A percentile compares a stretch with the other conserved stretches of the same genome.
Conservation (phyloP, 495 filamentous ascomycete genomes). For the Evansstolkia leycettana region DNA sequence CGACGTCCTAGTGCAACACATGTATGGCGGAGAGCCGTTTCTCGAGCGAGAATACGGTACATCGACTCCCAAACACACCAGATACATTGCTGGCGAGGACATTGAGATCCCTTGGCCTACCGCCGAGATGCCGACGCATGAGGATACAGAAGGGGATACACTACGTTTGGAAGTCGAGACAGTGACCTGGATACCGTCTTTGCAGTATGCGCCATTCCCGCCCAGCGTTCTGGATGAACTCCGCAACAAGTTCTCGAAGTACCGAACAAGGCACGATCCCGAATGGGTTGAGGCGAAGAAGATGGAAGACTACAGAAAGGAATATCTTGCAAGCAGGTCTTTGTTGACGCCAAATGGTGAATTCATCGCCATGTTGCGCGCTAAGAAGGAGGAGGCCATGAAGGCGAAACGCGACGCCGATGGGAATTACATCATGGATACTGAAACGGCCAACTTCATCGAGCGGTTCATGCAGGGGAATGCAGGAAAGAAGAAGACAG, state of each 20-base stretch:
- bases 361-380: slow-evolving; percentile 8
- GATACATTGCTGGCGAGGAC: slow-evolving; percentile 31
- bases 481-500: slow-evolving; percentile 6
- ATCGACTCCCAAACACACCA: slow-evolving; percentile 24
- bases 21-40: slow-evolving; percentile 29
- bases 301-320: slow-evolving; percentile 43
- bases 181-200: slow-evolving; percentile 60
- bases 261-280: slow-evolving; percentile 68
- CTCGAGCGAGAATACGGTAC: slow-evolving; percentile 19
- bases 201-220: slow-evolving; percentile 71
- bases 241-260: slow-evolving; percentile 70
- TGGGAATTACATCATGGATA: slow-evolving; percentile 25
- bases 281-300: slow-evolving; percentile 42
- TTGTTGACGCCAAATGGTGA: slow-evolving; percentile 35
- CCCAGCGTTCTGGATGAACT: slow-evolving; percentile 71
- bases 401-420: slow-evolving; percentile 18
- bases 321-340: slow-evolving; percentile 39
- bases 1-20: slow-evolving; percentile 65
- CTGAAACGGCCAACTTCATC: slow-evolving; percentile 23
- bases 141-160: slow-evolving; percentile 56
- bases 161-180: slow-evolving; percentile 62
- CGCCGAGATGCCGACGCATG: slow-evolving; percentile 19
- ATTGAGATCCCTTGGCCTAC: slow-evolving; percentile 66
- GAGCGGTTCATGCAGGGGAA: slow-evolving; percentile 19
- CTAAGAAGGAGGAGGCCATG: slow-evolving; percentile 14